Conservation (phyloP, 2,329 filamentous ascomycete genomes). For the Paecilomyces fulvus region DNA sequence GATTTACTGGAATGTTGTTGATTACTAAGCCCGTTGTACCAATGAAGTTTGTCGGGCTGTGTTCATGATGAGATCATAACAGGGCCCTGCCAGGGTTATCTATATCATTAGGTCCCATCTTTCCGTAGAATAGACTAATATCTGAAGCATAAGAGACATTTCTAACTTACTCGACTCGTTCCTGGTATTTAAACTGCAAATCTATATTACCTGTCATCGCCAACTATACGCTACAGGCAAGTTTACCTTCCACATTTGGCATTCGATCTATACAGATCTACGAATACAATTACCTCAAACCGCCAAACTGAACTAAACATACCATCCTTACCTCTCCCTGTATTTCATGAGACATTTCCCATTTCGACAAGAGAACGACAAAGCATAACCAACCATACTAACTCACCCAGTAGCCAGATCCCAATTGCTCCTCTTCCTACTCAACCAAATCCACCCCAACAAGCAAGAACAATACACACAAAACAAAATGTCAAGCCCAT, state of each 20-base stretch:
- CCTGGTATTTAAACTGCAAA: not conserved
- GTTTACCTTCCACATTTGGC: not conserved
- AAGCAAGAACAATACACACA: not conserved
- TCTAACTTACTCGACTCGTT: not conserved
- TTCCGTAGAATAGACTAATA: not conserved
- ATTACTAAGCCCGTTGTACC: not conserved
- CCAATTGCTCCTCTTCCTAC: not conserved
- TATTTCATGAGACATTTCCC: not conserved
- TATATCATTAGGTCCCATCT: not conserved
- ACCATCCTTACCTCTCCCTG: not conserved
- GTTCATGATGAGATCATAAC: not conserved
- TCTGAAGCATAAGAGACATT: not conserved
- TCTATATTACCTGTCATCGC: not conserved
- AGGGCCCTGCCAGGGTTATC: not conserved
- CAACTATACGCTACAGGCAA: not conserved
- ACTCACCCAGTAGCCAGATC: not conserved
- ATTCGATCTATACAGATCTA: not conserved
- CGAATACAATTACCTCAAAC: not conserved
- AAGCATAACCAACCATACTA: not conserved
- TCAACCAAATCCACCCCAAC: not conserved
- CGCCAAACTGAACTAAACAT: not conserved
- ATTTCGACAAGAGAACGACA: not conserved
- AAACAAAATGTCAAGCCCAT: conserved; percentile 8
- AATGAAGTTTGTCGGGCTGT: not conserved
- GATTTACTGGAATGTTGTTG: not conserved